Conservation (phyloP, 2,329 filamentous ascomycete species). For the Ophiostoma montium region DNA sequence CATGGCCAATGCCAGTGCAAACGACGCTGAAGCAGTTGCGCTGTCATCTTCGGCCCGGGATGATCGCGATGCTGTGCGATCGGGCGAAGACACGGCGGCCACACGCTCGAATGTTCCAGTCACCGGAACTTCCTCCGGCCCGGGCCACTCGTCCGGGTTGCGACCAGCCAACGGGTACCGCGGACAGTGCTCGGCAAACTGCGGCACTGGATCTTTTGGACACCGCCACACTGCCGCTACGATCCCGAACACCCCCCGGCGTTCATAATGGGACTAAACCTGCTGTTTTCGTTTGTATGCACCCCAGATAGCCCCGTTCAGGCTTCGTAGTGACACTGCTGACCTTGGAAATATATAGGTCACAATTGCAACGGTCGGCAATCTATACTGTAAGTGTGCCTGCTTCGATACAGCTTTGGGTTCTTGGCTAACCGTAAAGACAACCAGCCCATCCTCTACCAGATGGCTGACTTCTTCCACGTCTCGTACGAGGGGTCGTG, state of each 20-base stretch:
- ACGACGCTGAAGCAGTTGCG: no score
- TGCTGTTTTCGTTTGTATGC: constrained; percentile 51
- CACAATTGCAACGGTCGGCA: constrained; percentile 57
- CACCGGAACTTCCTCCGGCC: background rate
- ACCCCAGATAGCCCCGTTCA: no score
- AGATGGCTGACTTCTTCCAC: constrained; percentile 55
- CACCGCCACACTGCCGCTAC: constrained; percentile 52
- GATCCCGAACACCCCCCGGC: constrained; percentile 49
- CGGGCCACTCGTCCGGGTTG: background rate
- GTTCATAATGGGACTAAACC: constrained; percentile 54
- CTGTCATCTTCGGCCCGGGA: no score
- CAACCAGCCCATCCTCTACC: constrained; percentile 64
- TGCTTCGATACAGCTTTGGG: background rate
- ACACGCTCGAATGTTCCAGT: no score
- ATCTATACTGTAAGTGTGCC: constrained; percentile 41
- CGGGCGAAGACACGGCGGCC: no score
- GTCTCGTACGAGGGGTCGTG: constrained; percentile 56
- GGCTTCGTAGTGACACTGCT: no score
- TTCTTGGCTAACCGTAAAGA: constrained; percentile 24
- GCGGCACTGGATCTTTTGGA: constrained; percentile 4
- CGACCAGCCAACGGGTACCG: background rate
- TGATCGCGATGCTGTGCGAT: no score
- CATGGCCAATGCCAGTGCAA: no score
- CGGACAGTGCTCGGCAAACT: background rate
- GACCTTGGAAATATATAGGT: constrained; percentile 22